Base-by-base conservation (phyloP, 768 basidiomycete genomes). In the Pulveroboletus sp. region DNA sequence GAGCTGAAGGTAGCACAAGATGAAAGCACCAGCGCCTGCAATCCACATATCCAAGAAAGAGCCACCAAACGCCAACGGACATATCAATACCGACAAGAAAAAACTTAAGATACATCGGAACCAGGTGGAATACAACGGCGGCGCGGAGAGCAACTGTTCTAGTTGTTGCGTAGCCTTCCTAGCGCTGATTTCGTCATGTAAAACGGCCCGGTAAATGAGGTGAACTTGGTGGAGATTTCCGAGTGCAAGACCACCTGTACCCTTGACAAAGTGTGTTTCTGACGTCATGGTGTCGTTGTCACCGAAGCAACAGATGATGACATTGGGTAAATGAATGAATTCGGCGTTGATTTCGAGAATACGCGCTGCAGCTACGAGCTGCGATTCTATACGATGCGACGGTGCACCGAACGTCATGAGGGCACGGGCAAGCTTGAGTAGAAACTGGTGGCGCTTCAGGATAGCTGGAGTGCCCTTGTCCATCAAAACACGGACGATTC, bases 381-480 rank as follows among this genome's bases (percentile, higher is more conserved):
- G 93, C 3, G 91, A 86, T 68, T 95, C 93, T 51, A 97, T 89
- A 27, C 94, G 83, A 70, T 97, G 94, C 20, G 90, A 92, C 1
- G 93, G 92, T 16, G 93, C 90, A 5, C 93, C 92, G 62, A 89
- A 94, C 12, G 83, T 83, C 89, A 97, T 93, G 34, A 96, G 74
- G 16, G 89, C 83, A 52, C 85, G 80, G 14, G 92, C 90, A 23
- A 96, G 78, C 63, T 83, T 90, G 63, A 93, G 78, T 29, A 96
- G 70, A 69, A 95, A 97, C 47, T 82, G 81, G 56, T 94, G 92
- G 48, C 94, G 79, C 52, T 85, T 79, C 37, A 86, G 69, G 64
- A 93, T 82, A 13, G 89, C 93, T 84, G 50, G 30, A 58, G 20
- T 37, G n/a, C 22, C 27, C 13, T 50, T 20, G 23, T 20, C 20